Percentiles rank a stretch among this genome's conserved stretches.
These are phyloP conservation scores for Hymenoscyphus fructigenus DNA, from an alignment of 2,329 filamentous ascomycete species.

Conservation along the genomic window DNA sequence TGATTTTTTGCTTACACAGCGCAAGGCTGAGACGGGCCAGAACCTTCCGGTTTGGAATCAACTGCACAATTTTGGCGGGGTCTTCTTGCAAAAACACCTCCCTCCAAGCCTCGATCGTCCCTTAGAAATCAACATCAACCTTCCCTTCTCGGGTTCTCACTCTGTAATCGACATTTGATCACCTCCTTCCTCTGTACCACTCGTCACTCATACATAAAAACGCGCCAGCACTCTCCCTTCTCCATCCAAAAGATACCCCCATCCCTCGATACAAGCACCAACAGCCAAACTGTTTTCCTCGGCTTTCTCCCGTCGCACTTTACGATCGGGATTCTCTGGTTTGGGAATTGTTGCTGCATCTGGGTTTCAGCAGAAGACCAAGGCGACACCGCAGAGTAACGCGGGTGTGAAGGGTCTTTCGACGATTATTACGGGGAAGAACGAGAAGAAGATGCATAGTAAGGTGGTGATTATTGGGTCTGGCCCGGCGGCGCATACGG, in stretches of 20 bases:
- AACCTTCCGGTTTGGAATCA: conserved; percentile 25
- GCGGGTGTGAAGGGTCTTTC: conserved; percentile 22
- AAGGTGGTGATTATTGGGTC: conserved; percentile 94
- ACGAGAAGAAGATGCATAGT: conserved; percentile 74
- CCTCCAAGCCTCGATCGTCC: not conserved
- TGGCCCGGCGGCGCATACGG: conserved; percentile 95
- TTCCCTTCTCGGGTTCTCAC: conserved; percentile 11
- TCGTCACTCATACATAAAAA: not conserved
- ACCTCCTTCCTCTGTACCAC: not conserved
- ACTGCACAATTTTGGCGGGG: conserved; percentile 23
- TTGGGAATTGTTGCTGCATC: conserved; percentile 71
- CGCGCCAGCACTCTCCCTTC: not conserved
- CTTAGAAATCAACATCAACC: conserved; percentile 30
- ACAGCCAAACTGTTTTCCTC: conserved; percentile 92
- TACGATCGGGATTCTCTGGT: conserved; percentile 72
- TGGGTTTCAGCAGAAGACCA: conserved; percentile 58
- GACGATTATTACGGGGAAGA: conserved; percentile 24
- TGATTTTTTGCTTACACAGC: conserved; percentile 14
- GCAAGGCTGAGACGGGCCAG: conserved; percentile 15
- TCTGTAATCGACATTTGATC: not conserved
- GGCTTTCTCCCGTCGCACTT: conserved; percentile 65
- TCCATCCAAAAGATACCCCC: conserved; percentile 5
- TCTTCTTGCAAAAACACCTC: not conserved
- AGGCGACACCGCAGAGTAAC: conserved; percentile 35
- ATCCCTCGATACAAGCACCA: conserved; percentile 10